These are phyloP conservation scores for Deinandra increscens DNA, from an alignment of 129 eudicot species.

Conservation along the genomic window DNA sequence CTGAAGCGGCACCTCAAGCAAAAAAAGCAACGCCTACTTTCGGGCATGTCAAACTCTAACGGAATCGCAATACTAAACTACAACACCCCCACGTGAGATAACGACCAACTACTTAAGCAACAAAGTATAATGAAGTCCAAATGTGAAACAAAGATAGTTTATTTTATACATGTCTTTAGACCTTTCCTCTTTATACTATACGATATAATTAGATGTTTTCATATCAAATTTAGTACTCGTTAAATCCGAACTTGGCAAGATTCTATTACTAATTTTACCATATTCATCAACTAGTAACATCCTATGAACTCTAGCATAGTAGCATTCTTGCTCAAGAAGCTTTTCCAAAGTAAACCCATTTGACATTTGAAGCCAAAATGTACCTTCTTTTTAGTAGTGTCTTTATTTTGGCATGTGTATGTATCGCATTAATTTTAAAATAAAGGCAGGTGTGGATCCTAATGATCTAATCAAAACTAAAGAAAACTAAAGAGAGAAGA, in stretches of 20 bases:
- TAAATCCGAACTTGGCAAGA: neutral
- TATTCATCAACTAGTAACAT: neutral
- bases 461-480: slow-evolving; percentile 6
- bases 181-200: neutral
- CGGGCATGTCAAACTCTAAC: no score
- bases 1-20: no score
- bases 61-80: no score
- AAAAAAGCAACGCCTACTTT: no score
- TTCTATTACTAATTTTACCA: neutral
- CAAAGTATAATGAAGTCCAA: no score
- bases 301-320: neutral
- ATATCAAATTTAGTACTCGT: neutral
- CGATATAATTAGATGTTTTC: neutral
- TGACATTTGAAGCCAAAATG: neutral
- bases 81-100: no score
- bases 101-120: no score
- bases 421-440: neutral
- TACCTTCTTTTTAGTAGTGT: neutral
- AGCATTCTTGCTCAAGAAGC: no score
- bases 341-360: neutral
- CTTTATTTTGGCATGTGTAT: neutral
- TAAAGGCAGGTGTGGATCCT: slow-evolving; percentile 1
- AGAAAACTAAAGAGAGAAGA: slow-evolving; percentile 3
- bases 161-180: neutral
- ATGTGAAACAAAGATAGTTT: neutral